phyloP scores from a whole-genome alignment of 1,284 basidiomycete species.

The Schizopora paradoxa region DNA sequence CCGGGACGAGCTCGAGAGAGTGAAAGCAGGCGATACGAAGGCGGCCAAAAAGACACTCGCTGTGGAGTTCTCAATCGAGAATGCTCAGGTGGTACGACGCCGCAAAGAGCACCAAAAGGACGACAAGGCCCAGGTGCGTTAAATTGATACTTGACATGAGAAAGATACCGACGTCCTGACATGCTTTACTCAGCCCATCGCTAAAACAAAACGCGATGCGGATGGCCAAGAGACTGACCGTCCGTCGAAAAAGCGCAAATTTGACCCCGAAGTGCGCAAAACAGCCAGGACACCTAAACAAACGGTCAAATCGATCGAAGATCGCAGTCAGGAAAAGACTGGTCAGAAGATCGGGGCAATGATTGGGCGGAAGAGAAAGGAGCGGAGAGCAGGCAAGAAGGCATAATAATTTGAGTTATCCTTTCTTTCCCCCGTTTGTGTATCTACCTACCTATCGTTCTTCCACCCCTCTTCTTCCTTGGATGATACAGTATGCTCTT shows the following conservation, averaged over 20 bases:
- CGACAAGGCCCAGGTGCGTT: constrained; percentile 16
- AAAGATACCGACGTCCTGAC: no score
- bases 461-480: no score
- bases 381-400: constrained; percentile 18
- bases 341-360: constrained; percentile 18
- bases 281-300: not conserved
- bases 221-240: constrained; percentile 12
- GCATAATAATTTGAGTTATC: no score
- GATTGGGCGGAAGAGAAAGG: constrained; percentile 25
- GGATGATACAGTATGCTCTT: no score
- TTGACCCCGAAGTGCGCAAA: not conserved
- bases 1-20: constrained; percentile 55
- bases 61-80: constrained; percentile 92
- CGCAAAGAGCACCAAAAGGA: constrained; percentile 46
- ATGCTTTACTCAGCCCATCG: constrained; percentile 2
- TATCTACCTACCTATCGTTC: no score
- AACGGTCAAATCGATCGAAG: not conserved
- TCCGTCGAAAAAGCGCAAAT: constrained; percentile 14
- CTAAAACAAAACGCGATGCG: constrained; percentile 5
- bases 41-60: constrained; percentile 63
- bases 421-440: no score
- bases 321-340: not conserved
- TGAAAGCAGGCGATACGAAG: constrained; percentile 32
- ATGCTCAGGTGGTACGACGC: constrained; percentile 79
- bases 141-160: not conserved